Evolutionary conservation across 768 basidiomycete species (phyloP), one percentile per base, ranked within the genome.

Genomic region (Guyanaporus albipodus): DNA sequence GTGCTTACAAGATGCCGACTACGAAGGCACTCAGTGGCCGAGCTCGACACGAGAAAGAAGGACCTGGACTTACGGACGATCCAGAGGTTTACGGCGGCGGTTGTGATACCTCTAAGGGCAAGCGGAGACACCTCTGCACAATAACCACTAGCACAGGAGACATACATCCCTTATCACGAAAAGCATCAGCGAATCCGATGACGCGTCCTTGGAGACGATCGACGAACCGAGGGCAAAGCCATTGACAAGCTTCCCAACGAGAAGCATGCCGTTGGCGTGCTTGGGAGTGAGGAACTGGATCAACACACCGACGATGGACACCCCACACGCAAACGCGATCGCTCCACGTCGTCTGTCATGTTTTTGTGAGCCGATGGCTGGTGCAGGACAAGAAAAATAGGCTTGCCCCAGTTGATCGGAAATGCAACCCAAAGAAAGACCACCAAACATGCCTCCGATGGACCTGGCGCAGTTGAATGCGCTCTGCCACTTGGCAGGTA

Each of bases 51-150:
- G 33, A 31, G 35, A 0, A 23, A 1, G n/a, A 1, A 21, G 4
- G 17, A 34, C 11, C 3, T 7, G 9, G 15, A 55, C 61, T 51
- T 14, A 63, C 61, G 38, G 38, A 23, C 52, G 17, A 62, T 55
- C 61, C 61, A 60, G 24, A 60, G 48, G 38, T 63, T 60, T 11
- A 63, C 53, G 17, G 41, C 46, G 8, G 58, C 61, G 4, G 61
- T 62, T 5, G 56, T 62, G 32, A 62, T 42, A 31, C 61, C 55
- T n/a, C 61, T 51, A 8, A 63, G 28, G 21, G 61, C 58, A 31
- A 62, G 60, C 8, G 61, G 61, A 17, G 61, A 62, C n/a, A 63
- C 58, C 21, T 63, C 61, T 7, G 61, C 61, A 29, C 61, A 62
- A 9, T 61, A 62, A 34, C 44, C 44, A 24, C 59, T 52, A 0